phyloP scores from a whole-genome alignment of 768 basidiomycete species.

The Mycena maculata region DNA sequence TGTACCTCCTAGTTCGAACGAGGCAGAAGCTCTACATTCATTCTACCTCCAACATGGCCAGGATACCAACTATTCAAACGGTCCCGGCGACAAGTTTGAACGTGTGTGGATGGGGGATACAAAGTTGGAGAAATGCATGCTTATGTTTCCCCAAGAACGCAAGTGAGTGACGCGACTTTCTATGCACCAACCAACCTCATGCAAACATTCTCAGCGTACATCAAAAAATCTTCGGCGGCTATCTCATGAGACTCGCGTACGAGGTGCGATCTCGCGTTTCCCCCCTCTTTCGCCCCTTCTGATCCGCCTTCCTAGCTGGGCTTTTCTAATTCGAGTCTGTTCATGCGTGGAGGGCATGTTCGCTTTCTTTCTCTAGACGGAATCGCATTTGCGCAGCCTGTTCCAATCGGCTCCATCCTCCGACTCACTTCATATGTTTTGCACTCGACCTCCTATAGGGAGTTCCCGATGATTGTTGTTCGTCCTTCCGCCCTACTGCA shows the following conservation, averaged over 20 bases:
- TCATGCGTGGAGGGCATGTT: slow-evolving; percentile 69
- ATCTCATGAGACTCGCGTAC: slow-evolving; percentile 74
- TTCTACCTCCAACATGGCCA: slow-evolving; percentile 73
- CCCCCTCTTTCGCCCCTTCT: background rate
- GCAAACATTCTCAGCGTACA: slow-evolving; percentile 63
- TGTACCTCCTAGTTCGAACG: slow-evolving; percentile 78
- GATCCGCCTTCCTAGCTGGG: slow-evolving; percentile 61
- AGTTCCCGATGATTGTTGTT: slow-evolving; percentile 71
- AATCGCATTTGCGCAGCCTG: slow-evolving; percentile 82
- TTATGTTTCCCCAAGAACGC: slow-evolving; percentile 89
- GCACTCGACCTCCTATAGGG: slow-evolving; percentile 62
- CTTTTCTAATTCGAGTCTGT: slow-evolving; percentile 76
- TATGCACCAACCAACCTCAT: background rate
- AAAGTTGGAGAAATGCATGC: slow-evolving; percentile 70
- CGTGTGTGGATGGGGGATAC: slow-evolving; percentile 84
- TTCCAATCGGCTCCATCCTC: slow-evolving; percentile 87
- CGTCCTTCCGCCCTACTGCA: slow-evolving; percentile 47
- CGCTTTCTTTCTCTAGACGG: slow-evolving; percentile 83
- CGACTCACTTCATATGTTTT: slow-evolving; percentile 77
- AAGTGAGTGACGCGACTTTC: slow-evolving; percentile 64
- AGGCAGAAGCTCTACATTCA: slow-evolving; percentile 76
- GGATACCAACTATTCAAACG: slow-evolving; percentile 42
- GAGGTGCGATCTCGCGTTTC: slow-evolving; percentile 56
- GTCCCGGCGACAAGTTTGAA: slow-evolving; percentile 46
- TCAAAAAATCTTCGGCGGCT: slow-evolving; percentile 86